Evolutionary conservation across 805 yeast genomes (phyloP).

Genomic region (Candida loeiensis): DNA sequence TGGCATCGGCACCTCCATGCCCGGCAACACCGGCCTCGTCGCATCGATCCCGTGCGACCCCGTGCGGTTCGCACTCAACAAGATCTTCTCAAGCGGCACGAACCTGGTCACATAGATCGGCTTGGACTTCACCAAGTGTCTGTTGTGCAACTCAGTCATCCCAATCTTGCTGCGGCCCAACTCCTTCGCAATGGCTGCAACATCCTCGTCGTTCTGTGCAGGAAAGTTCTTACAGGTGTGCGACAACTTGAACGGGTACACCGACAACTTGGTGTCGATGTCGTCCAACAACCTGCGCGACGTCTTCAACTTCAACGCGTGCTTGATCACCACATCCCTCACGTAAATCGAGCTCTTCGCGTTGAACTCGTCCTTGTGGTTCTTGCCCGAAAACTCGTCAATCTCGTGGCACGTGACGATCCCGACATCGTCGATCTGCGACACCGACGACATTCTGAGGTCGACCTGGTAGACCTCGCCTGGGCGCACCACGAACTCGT

Average conservation of each 20-base stretch:
- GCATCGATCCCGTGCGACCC: conserved; percentile 69
- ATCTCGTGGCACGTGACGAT: conserved; percentile 64
- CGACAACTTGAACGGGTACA: conserved; percentile 86
- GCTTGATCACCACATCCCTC: conserved; percentile 82
- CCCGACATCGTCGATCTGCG: conserved; percentile 55
- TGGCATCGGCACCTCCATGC: conserved; percentile 73
- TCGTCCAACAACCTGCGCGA: conserved; percentile 67
- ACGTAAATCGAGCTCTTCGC: conserved; percentile 70
- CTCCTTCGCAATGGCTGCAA: conserved; percentile 31
- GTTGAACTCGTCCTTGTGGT: conserved; percentile 50
- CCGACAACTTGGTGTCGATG: conserved; percentile 73
- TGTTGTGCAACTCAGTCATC: conserved; percentile 71
- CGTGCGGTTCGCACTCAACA: conserved; percentile 61
- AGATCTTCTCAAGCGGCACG: conserved; percentile 63
- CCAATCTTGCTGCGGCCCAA: conserved; percentile 61
- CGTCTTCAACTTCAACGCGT: conserved; percentile 70
- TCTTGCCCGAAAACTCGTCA: conserved; percentile 61
- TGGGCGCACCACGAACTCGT: conserved; percentile 65
- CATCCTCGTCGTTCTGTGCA: conserved; percentile 26
- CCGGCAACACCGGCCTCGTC: conserved; percentile 62
- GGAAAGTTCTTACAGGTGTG: conserved; percentile 67
- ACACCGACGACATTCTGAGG: conserved; percentile 70
- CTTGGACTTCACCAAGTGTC: conserved; percentile 70
- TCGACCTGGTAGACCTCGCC: conserved; percentile 90
- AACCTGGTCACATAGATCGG: conserved; percentile 72